phyloP scores from a whole-genome alignment of 305 asterid species.

The Fraxinus velutina region DNA sequence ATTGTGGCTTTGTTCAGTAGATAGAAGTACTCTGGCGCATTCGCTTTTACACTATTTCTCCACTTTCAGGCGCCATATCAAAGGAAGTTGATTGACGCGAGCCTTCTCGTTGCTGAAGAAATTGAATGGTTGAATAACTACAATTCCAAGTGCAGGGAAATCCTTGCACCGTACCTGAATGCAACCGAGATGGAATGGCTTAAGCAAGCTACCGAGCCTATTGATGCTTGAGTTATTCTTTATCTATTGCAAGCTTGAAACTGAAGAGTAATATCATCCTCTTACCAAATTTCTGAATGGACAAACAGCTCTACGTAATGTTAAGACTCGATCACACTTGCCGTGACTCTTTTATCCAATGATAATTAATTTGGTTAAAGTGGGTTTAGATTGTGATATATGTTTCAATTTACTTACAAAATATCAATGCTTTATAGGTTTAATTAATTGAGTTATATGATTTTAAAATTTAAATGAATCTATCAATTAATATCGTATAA shows the following conservation, averaged over 20 bases:
- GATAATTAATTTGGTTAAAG: neutral
- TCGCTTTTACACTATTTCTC: neutral
- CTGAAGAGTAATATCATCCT: neutral
- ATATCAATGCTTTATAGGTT: neutral
- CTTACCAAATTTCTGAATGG: neutral
- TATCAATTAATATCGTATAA: no score
- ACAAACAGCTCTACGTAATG: neutral
- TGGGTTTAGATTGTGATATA: neutral
- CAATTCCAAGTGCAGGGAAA: constrained; percentile 65
- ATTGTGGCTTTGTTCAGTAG: neutral
- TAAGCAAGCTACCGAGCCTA: constrained; percentile 70
- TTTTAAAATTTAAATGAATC: no score
- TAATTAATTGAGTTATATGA: neutral
- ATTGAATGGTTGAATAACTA: constrained; percentile 78
- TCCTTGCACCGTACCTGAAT: constrained; percentile 63
- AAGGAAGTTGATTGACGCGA: constrained; percentile 62
- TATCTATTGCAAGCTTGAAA: neutral
- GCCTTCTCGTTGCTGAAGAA: constrained; percentile 72
- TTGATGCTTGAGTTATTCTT: constrained; percentile 32
- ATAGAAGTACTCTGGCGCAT: neutral
- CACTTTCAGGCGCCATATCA: constrained; percentile 84
- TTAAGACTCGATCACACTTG: neutral
- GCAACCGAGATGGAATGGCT: constrained; percentile 76
- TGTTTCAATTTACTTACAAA: neutral
- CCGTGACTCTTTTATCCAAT: neutral